Base-by-base conservation (phyloP, 495 filamentous ascomycete genomes). In the Trichoderma orchidacearum region DNA sequence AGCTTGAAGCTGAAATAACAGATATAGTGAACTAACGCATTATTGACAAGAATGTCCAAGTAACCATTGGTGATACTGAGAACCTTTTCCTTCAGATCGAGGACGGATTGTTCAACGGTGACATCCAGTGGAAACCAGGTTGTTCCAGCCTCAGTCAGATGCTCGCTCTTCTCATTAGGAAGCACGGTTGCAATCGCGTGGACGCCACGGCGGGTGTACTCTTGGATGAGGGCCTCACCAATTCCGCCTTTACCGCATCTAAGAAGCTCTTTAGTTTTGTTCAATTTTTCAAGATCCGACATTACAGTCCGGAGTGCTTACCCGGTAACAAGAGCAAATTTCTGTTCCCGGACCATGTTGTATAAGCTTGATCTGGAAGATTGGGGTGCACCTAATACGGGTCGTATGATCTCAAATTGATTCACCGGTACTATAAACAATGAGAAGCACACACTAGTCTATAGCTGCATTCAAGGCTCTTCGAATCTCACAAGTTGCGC, bases 171-270 rank as follows among this genome's bases (percentile, higher is more conserved):
- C 48, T 67, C 64, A 6, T 50, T 55, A 4, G 64, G 61, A 3
- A 67, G 60, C 17, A 65, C 30, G 6, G 64, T 67, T 0, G 64
- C 57, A 41, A 67, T 64, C 2, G 45, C 27, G 8, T 38, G 51
- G 27, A 55, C 29, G 50, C 45, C 56, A 12, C 32, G 32, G 6
- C 31, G 56, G 21, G 35, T 25, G 29, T 59, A 62, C 18, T 62
- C 52, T 13, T 12, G 38, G 15, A 58, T 51, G 5, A 66, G 54
- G 8, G 64, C 64, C 30, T 66, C 58, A 7, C 64, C 64, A 7
- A 66, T 66, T 3, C 64, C 64, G 0, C 64, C 64, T 28, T 59
- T 23, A 1, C 64, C 64, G 48, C 64, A 66, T 1, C 64, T 66
- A 45, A 9, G 21, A 12, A 4, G 27, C 1, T 12, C 9, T 48